These are phyloP conservation scores for Yarrowia sp. DNA, from an alignment of 805 yeast genomes.

Conservation along the genomic window DNA sequence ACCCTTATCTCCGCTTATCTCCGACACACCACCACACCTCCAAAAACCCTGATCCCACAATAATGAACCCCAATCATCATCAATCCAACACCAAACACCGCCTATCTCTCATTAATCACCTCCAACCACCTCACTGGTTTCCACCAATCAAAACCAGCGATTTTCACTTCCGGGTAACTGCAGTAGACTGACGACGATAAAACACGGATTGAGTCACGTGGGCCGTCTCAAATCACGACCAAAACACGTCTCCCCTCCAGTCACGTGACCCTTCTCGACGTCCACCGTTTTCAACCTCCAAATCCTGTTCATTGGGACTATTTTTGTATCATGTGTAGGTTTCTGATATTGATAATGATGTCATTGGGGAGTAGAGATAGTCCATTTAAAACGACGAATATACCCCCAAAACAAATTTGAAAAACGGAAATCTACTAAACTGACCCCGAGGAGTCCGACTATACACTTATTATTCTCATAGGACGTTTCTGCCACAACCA, in stretches of 20 bases:
- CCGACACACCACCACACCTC: neutral
- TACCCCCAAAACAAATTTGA: neutral
- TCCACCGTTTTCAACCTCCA: too few species aligned
- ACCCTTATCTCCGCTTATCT: neutral
- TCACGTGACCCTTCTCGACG: too few species aligned
- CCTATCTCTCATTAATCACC: too few species aligned
- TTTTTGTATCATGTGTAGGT: too few species aligned
- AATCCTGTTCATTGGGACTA: too few species aligned
- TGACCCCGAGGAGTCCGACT: too few species aligned
- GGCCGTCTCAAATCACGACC: neutral
- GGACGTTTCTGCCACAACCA: neutral
- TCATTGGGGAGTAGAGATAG: neutral
- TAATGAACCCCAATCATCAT: too few species aligned
- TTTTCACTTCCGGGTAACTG: constrained; percentile 4
- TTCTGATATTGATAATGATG: too few species aligned
- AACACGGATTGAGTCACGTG: neutral
- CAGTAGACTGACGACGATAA: too few species aligned
- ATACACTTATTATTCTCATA: too few species aligned
- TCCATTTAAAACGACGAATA: neutral
- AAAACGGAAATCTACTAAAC: neutral
- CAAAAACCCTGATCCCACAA: neutral
- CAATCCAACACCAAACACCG: too few species aligned
- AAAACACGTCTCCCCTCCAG: neutral
- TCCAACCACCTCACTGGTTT: too few species aligned
- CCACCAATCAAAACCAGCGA: neutral